These are phyloP conservation scores for Xylariaceae sp. DNA, from an alignment of 2,329 filamentous ascomycete species.

Conservation along the genomic window DNA sequence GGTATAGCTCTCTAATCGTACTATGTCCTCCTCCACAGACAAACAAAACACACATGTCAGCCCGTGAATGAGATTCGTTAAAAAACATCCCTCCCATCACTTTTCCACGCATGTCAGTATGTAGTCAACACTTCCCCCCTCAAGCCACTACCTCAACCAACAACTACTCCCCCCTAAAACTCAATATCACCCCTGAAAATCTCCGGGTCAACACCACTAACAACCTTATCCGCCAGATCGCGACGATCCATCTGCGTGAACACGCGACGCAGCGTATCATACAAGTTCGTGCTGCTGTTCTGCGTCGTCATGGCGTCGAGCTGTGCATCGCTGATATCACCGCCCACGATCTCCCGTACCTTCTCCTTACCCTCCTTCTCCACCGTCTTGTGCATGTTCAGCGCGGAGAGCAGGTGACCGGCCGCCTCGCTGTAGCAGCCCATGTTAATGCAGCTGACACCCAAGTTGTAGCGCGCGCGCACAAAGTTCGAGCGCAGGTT, in stretches of 20 bases:
- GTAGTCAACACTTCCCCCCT: background rate
- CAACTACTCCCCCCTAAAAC: slow-evolving; percentile 45
- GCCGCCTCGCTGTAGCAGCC: slow-evolving; percentile 91
- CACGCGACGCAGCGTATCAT: slow-evolving; percentile 89
- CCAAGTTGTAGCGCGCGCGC: slow-evolving; percentile 91
- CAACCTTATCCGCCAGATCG: slow-evolving; percentile 82
- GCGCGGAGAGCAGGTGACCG: slow-evolving; percentile 81
- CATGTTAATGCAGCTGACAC: slow-evolving; percentile 95
- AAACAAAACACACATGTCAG: too few species aligned
- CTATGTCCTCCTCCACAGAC: too few species aligned
- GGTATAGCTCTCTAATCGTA: too few species aligned
- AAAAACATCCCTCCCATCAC: too few species aligned
- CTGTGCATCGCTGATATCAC: slow-evolving; percentile 57
- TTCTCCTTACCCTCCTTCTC: slow-evolving; percentile 79
- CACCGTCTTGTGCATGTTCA: slow-evolving; percentile 93
- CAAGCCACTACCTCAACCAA: background rate
- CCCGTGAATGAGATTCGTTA: background rate
- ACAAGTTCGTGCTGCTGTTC: slow-evolving; percentile 94
- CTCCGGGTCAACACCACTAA: slow-evolving; percentile 85
- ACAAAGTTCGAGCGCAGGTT: slow-evolving; percentile 93
- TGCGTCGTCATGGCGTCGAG: slow-evolving; percentile 86
- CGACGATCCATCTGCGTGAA: slow-evolving; percentile 92
- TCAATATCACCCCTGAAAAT: slow-evolving; percentile 87
- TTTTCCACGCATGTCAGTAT: background rate
- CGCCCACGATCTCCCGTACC: slow-evolving; percentile 75